phyloP scores from a whole-genome alignment of 1,139 yeast genomes.

The Saccharomyces hybrid region DNA sequence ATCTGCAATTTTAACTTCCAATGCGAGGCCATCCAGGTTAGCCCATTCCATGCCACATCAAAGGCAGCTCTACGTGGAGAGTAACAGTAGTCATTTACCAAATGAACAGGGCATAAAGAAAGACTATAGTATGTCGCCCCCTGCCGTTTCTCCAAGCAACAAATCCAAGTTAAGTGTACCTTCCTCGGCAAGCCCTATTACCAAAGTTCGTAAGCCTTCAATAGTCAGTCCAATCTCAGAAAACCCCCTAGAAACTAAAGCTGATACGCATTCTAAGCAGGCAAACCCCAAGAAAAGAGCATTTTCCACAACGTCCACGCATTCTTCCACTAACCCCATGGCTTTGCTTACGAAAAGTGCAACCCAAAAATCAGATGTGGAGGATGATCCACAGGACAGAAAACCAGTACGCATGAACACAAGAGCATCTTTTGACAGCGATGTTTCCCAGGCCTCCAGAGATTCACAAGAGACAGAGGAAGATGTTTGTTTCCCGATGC shows the following conservation, averaged over 20 bases:
- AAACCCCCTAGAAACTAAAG: not conserved
- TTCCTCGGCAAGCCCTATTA: not conserved
- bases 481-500: conserved; percentile 95
- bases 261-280: conserved; percentile 3
- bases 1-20: conserved; percentile 7
- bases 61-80: not conserved
- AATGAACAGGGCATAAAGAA: conserved; percentile 5
- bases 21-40: conserved; percentile 19
- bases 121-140: not conserved
- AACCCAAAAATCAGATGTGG: conserved; percentile 7
- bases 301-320: conserved; percentile 5
- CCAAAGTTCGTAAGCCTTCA: not conserved
- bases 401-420: conserved; percentile 12
- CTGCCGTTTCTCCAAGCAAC: not conserved
- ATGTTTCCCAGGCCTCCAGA: conserved; percentile 65
- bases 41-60: conserved; percentile 19
- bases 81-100: not conserved
- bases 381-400: conserved; percentile 9
- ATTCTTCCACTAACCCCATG: not conserved
- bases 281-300: conserved; percentile 8
- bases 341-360: conserved; percentile 8
- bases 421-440: conserved; percentile 45
- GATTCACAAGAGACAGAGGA: conserved; percentile 86
- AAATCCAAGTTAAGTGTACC: not conserved
- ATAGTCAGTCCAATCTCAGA: not conserved